Percentiles rank a stretch among this genome's conserved stretches.
These are phyloP conservation scores for Lactarius tabidus DNA, from an alignment of 768 basidiomycete species.

Conservation along the genomic window DNA sequence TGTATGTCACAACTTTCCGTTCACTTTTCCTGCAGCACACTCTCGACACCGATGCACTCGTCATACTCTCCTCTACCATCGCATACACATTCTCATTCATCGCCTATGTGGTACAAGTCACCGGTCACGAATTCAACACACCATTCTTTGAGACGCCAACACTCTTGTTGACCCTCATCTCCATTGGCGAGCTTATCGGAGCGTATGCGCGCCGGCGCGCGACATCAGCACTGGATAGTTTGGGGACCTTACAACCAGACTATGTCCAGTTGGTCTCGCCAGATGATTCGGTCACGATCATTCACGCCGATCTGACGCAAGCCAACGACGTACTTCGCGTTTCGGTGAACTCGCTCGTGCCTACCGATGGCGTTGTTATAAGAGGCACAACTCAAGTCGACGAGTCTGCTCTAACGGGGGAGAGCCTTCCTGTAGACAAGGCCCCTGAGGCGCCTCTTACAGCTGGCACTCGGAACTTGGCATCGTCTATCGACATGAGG, in stretches of 20 bases:
- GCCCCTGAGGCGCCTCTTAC: slow-evolving; percentile 32
- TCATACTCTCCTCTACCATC: slow-evolving; percentile 38
- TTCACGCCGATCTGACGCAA: slow-evolving; percentile 36
- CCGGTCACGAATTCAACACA: slow-evolving; percentile 31
- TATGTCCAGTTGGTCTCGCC: slow-evolving; percentile 32
- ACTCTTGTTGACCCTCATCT: slow-evolving; percentile 41
- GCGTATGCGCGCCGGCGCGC: slow-evolving; percentile 36
- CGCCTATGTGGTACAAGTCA: slow-evolving; percentile 35
- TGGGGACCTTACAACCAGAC: slow-evolving; percentile 35
- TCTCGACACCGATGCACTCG: slow-evolving; percentile 39
- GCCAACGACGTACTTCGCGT: slow-evolving; percentile 38
- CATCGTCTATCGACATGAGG: slow-evolving; percentile 35
- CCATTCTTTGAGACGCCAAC: slow-evolving; percentile 44
- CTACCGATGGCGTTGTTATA: slow-evolving; percentile 40
- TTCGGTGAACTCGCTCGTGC: slow-evolving; percentile 33
- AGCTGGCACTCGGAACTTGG: slow-evolving; percentile 39
- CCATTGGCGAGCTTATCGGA: slow-evolving; percentile 38
- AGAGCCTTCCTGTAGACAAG: slow-evolving; percentile 39
- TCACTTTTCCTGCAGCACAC: slow-evolving; percentile 36
- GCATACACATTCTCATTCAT: slow-evolving; percentile 42
- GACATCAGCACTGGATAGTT: slow-evolving; percentile 33
- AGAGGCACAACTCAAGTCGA: slow-evolving; percentile 38
- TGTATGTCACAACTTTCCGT: slow-evolving; percentile 36
- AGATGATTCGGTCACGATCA: slow-evolving; percentile 21
- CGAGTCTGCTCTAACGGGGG: slow-evolving; percentile 43